Conservation (phyloP, 441 rosid species). For the Adansonia rubrostipa region DNA sequence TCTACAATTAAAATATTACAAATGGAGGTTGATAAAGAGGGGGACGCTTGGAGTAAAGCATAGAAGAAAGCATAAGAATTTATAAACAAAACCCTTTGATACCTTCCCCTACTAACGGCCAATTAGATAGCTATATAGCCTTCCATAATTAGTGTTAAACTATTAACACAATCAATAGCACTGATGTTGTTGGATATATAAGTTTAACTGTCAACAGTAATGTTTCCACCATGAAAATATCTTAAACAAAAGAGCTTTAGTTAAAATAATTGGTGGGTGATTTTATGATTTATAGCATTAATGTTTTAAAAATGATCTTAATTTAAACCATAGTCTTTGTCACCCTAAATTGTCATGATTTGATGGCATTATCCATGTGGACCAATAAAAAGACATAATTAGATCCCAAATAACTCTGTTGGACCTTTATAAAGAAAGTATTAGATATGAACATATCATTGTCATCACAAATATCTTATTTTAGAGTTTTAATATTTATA, state of each 20-base stretch:
- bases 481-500: background rate
- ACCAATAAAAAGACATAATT: background rate
- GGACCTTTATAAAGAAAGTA: background rate
- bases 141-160: constrained; percentile 1
- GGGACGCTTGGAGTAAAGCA: no score
- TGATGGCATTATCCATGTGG: background rate
- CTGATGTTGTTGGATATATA: constrained; percentile 17
- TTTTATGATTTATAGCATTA: background rate
- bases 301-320: background rate
- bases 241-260: background rate
- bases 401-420: background rate
- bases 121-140: background rate
- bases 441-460: background rate
- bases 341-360: background rate
- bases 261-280: background rate
- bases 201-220: constrained; percentile 23
- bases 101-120: background rate
- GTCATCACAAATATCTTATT: background rate
- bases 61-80: background rate
- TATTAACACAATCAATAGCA: background rate
- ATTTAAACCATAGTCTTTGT: background rate
- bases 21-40: background rate
- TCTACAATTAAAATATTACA: background rate
- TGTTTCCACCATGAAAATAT: constrained; percentile 18
- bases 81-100: no score